Evolutionary conservation across 2,329 filamentous ascomycete genomes (phyloP).

Genomic region (Falciphora oryzae): DNA sequence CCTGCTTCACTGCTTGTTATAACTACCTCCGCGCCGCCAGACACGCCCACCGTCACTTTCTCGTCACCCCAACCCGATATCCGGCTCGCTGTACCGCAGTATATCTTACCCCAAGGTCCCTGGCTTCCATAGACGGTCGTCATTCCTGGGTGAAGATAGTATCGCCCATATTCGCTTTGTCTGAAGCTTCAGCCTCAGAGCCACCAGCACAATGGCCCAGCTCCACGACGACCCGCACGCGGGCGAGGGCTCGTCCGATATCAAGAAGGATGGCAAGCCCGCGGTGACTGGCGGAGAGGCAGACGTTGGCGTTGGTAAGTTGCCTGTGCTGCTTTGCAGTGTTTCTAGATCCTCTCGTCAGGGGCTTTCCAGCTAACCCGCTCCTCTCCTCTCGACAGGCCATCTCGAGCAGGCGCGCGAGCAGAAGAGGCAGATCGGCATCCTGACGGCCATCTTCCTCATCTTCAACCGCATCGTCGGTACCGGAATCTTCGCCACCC

Average conservation of each 20-base stretch:
- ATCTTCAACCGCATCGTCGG: slow-evolving; percentile 63
- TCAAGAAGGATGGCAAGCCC: neutral
- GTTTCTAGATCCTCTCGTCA: too few relatives aligned
- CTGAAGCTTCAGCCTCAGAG: neutral
- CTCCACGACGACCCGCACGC: neutral
- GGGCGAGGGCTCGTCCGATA: neutral
- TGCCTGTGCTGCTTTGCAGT: neutral
- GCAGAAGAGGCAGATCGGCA: slow-evolving; percentile 48
- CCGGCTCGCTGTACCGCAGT: neutral
- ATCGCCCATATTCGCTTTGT: neutral
- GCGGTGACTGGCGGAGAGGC: neutral
- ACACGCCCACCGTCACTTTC: neutral
- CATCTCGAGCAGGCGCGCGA: slow-evolving; percentile 35
- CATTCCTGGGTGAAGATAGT: neutral
- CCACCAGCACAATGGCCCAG: neutral
- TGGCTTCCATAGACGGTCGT: neutral
- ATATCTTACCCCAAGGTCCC: neutral
- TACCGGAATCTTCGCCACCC: slow-evolving; percentile 62
- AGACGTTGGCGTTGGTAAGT: neutral
- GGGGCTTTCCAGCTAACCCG: neutral
- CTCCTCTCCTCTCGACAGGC: slow-evolving; percentile 15
- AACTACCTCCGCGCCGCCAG: neutral
- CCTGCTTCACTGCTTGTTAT: neutral
- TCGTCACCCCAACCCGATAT: too few relatives aligned
- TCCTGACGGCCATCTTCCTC: slow-evolving; percentile 49